Evolutionary conservation across 768 basidiomycete genomes (phyloP).

Genomic region (Austroboletus eburneus): DNA sequence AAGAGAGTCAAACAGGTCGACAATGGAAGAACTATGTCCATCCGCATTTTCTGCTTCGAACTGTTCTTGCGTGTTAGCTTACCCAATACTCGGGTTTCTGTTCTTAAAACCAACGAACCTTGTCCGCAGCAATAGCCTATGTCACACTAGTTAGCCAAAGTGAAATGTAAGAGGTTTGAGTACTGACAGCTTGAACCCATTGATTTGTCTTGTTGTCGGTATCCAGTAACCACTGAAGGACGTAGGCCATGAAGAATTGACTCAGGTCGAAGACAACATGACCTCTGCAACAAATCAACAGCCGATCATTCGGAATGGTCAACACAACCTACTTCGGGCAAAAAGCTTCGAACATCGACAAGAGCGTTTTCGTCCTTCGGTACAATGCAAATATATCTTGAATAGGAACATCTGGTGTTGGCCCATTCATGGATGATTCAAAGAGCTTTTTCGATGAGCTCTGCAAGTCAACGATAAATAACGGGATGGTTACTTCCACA

Average conservation of each 20-base stretch:
- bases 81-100: background rate
- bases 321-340: conserved; percentile 58
- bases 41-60: conserved; percentile 75
- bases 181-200: conserved; percentile 88
- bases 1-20: conserved; percentile 93
- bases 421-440: conserved; percentile 82
- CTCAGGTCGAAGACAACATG: conserved; percentile 64
- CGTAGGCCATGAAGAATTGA: conserved; percentile 82
- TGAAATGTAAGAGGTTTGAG: background rate
- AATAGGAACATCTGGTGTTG: conserved; percentile 83
- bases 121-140: conserved; percentile 79
- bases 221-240: conserved; percentile 82
- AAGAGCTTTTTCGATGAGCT: conserved; percentile 68
- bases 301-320: background rate
- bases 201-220: conserved; percentile 87
- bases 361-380: conserved; percentile 65
- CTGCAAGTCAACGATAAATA: conserved; percentile 63
- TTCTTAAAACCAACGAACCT: too few relatives aligned
- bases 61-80: conserved; percentile 31
- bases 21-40: conserved; percentile 94
- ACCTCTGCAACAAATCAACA: conserved; percentile 35
- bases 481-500: conserved; percentile 64
- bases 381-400: conserved; percentile 89
- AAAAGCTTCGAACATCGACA: conserved; percentile 82
- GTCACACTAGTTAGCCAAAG: conserved; percentile 7